Evolutionary conservation across 1,139 yeast species (phyloP), one percentile per base, ranked within the genome.

Genomic region (Kodamaea arcana): DNA sequence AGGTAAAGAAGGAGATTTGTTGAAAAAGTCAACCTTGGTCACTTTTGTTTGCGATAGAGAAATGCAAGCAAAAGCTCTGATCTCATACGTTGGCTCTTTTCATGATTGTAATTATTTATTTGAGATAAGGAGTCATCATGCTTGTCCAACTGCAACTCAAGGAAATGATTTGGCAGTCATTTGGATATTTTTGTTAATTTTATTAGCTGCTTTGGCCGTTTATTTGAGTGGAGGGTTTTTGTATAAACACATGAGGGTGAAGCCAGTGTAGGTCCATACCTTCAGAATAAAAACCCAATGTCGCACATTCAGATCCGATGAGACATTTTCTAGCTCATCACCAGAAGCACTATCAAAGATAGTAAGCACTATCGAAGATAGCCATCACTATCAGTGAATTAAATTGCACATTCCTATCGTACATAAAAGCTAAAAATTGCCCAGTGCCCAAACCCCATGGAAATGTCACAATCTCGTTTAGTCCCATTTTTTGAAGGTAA

Each of bases 111-210:
- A 83, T 25, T 88, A 83, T 58, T 75, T 83, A 51, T 88, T 88
- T 56, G 96, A 88, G 54, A 87, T 86, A 18, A 65, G 88, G 45
- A 84, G 95, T 4, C 80, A 85, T 33, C 85, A 83, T 55, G 96
- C 95, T 0, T 88, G 97, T 58, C 88, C 95, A 0, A 82, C 90
- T 0, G 80, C 86, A 9, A 78, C 81, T 39, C 52, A 71, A 59
- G 72, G 67, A 3, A 77, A 75, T 45, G 73, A 76, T 40, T 53
- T 70, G 43, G 80, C 80, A 2, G 76, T 77, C 4, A 65, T 77
- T 30, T 76, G 82, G 80, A 77, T 79, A 29, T 77, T 78, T 43
- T 44, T 76, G 15, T 55, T 77, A 33, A 78, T 79, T 31, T 51
- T 77, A 24, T 49, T 71, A 32, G 75, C 80, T 13, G 80, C 82